A percentile compares a stretch with the other conserved stretches of the same genome.
Conservation (phyloP, 371 early-diverging fungal genomes). For the Mucor saturninus region DNA sequence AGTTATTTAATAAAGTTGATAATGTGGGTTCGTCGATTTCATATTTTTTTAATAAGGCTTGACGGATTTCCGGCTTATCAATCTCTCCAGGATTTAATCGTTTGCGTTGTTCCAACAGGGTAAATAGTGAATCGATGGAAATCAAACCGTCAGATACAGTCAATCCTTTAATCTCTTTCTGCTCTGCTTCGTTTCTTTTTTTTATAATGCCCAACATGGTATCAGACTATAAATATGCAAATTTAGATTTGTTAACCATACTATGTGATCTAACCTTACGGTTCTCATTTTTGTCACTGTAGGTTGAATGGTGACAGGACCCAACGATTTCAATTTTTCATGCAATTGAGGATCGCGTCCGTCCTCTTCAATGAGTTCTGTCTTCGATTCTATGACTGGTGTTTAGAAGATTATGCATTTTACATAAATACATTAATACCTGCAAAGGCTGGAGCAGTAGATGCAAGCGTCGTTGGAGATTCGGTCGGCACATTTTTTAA, state of each 20-base stretch:
- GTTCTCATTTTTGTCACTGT: slow-evolving; percentile 43
- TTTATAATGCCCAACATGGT: slow-evolving; percentile 47
- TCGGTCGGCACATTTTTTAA: slow-evolving; percentile 31
- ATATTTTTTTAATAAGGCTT: slow-evolving; percentile 32
- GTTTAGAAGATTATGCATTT: not conserved
- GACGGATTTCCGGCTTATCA: slow-evolving; percentile 23
- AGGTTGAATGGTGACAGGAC: slow-evolving; percentile 43
- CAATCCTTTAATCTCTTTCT: slow-evolving; percentile 15
- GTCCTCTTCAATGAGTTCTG: slow-evolving; percentile 39
- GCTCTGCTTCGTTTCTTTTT: slow-evolving; percentile 40
- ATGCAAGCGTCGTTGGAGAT: slow-evolving; percentile 35
- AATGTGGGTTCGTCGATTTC: slow-evolving; percentile 34
- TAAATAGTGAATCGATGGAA: slow-evolving; percentile 40
- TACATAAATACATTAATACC: slow-evolving; percentile 4
- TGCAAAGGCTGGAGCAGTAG: slow-evolving; percentile 7
- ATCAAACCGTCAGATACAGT: slow-evolving; percentile 17
- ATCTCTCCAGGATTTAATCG: slow-evolving; percentile 36
- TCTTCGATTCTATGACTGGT: slow-evolving; percentile 20
- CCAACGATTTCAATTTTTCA: slow-evolving; percentile 38
- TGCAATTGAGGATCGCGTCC: slow-evolving; percentile 44
- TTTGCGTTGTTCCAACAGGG: slow-evolving; percentile 45
- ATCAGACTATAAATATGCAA: slow-evolving; percentile 33
- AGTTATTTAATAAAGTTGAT: slow-evolving; percentile 35
- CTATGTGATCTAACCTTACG: slow-evolving; percentile 15
- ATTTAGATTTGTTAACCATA: not conserved